phyloP scores from a whole-genome alignment of 176 grass and related monocot genomes.

The Aechmea fasciata region DNA sequence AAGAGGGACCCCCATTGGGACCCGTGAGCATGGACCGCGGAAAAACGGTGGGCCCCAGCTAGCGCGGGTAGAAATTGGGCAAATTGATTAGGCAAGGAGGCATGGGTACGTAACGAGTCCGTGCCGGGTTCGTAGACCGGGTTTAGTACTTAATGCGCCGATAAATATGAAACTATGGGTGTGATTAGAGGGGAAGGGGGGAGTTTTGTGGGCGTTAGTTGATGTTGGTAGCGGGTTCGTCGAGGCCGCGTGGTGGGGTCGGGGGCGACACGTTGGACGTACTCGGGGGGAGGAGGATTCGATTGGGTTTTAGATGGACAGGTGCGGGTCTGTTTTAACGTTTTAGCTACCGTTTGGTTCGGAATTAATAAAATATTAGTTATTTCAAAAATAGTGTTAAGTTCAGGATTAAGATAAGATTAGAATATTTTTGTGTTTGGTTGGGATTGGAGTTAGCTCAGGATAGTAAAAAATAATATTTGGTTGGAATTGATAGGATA shows the following conservation, averaged over 20 bases:
- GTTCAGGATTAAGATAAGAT: too few relatives aligned
- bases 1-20: constrained; percentile 2
- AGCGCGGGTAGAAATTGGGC: not conserved
- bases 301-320: not conserved
- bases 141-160: too few relatives aligned
- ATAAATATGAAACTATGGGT: too few relatives aligned
- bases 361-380: too few relatives aligned
- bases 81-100: not conserved
- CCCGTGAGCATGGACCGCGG: not conserved
- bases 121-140: not conserved
- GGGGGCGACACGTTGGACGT: not conserved
- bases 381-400: too few relatives aligned
- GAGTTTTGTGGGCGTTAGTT: not conserved
- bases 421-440: too few relatives aligned
- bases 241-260: not conserved
- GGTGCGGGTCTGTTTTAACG: not conserved
- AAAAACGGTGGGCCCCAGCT: not conserved
- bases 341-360: too few relatives aligned
- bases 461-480: too few relatives aligned
- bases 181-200: not conserved
- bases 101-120: not conserved
- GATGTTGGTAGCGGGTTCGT: not conserved
- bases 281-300: not conserved
- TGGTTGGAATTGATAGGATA: too few relatives aligned
- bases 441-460: too few relatives aligned